A percentile compares a stretch with the other conserved stretches of the same genome.
Evolutionary conservation across 345 rosid genomes (phyloP).

Genomic region (Salix dunnii): DNA sequence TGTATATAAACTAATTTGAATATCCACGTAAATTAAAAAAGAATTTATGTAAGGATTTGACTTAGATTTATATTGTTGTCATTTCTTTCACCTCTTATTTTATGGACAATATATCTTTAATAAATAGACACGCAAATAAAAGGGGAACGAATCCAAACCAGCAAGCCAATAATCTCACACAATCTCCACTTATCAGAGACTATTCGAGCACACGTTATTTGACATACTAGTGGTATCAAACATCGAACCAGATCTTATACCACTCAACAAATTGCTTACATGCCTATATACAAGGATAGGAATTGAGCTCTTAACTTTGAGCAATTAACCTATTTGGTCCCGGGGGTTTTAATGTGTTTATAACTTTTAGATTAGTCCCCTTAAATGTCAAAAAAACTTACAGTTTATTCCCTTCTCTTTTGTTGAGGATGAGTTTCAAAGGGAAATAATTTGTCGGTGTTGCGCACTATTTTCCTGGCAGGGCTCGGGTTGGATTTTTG

Average conservation of each 20-base stretch:
- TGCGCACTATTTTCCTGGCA: neutral
- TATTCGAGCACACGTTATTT: neutral
- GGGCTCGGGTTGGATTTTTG: neutral
- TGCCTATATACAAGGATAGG: no score
- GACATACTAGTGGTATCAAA: no score
- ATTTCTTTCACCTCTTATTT: neutral
- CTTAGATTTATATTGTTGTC: neutral
- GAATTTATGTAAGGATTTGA: neutral
- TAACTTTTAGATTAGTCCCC: no score
- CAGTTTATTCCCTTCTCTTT: no score
- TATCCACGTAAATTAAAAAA: fast-evolving
- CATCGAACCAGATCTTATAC: no score
- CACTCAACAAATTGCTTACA: no score
- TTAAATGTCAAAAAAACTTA: no score
- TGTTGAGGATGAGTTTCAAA: neutral
- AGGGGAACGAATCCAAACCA: neutral
- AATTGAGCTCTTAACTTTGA: no score
- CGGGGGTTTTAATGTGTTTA: no score
- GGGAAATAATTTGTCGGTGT: constrained; percentile 11
- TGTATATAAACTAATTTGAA: fast-evolving
- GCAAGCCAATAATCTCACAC: neutral
- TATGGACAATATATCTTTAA: neutral
- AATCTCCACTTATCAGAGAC: neutral
- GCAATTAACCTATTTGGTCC: no score
- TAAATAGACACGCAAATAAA: neutral